These are phyloP conservation scores for Arthonia radiata DNA, from an alignment of 495 filamentous ascomycete species.

Conservation along the genomic window DNA sequence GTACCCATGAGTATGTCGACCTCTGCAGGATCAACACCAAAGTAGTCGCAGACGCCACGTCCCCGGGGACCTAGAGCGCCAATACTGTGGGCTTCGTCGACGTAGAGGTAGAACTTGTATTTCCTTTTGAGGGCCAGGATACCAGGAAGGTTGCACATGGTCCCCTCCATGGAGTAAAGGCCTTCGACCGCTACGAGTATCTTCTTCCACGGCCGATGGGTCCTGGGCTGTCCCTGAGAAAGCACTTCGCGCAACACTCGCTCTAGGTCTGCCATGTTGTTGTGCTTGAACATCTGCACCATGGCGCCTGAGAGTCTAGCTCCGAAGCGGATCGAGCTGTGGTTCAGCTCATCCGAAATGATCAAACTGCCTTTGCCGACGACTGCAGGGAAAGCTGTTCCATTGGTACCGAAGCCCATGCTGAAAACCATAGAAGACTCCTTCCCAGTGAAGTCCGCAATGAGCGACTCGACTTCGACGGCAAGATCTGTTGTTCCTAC, in stretches of 20 bases:
- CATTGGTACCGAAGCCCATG: conserved; percentile 94
- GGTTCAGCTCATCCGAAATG: conserved; percentile 92
- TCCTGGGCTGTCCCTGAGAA: conserved; percentile 85
- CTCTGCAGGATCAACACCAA: conserved; percentile 62
- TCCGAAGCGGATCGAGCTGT: conserved; percentile 88
- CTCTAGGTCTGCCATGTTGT: conserved; percentile 78
- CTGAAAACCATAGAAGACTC: conserved; percentile 88
- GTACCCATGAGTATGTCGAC: conserved; percentile 97
- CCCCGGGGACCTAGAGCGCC: conserved; percentile 75
- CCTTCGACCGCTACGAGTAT: conserved; percentile 92
- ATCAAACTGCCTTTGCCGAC: conserved; percentile 79
- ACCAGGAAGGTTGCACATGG: conserved; percentile 86
- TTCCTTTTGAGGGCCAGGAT: conserved; percentile 64
- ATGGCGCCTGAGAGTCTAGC: conserved; percentile 83
- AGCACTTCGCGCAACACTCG: conserved; percentile 67
- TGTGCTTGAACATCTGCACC: conserved; percentile 91
- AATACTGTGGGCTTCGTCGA: conserved; percentile 93
- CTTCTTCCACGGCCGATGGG: conserved; percentile 96
- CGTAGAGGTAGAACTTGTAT: conserved; percentile 88
- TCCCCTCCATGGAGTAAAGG: conserved; percentile 97
- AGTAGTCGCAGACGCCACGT: conserved; percentile 92
- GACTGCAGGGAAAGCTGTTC: conserved; percentile 68
- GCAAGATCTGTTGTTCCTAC: conserved; percentile 71
- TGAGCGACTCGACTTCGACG: conserved; percentile 63
- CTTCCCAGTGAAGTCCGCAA: conserved; percentile 84